phyloP scores from a whole-genome alignment of 1,284 basidiomycete species.

The Takashimella tepidaria region DNA sequence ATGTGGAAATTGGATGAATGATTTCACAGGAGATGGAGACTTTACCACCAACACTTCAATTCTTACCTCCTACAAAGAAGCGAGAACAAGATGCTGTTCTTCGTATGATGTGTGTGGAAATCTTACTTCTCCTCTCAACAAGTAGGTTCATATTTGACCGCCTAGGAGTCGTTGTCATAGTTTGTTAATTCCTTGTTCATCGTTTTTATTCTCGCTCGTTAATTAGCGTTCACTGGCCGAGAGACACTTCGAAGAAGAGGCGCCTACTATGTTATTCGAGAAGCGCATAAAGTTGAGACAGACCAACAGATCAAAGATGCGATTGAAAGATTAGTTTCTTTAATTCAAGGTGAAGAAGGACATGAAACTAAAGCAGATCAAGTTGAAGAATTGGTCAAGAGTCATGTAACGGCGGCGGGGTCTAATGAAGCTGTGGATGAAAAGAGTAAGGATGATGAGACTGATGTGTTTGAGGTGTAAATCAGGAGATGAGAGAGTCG shows the following conservation, averaged over 20 bases:
- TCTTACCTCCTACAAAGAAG: constrained; percentile 76
- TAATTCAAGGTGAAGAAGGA: constrained; percentile 67
- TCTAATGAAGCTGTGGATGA: constrained; percentile 32
- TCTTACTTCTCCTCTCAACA: constrained; percentile 80
- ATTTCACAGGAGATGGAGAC: constrained; percentile 73
- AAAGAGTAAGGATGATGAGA: constrained; percentile 21
- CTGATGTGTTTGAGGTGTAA: constrained; percentile 33
- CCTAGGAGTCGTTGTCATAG: too few species aligned
- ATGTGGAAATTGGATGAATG: constrained; percentile 14
- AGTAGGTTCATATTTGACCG: constrained; percentile 48
- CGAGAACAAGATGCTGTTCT: constrained; percentile 76
- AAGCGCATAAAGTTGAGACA: constrained; percentile 71
- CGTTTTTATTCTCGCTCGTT: background rate
- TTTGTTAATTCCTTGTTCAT: too few species aligned
- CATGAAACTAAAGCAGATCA: constrained; percentile 51
- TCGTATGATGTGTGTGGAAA: constrained; percentile 81
- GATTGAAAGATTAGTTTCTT: constrained; percentile 66
- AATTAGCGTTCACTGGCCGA: constrained; percentile 66
- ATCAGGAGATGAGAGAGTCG: too few species aligned
- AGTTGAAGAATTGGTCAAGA: constrained; percentile 54
- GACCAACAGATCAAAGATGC: constrained; percentile 66
- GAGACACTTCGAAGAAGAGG: constrained; percentile 74
- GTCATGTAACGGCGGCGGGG: constrained; percentile 33
- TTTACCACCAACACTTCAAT: constrained; percentile 76
- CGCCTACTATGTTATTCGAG: constrained; percentile 80